Conservation (phyloP, 2,329 filamentous ascomycete species). For the Zasmidium cellare region DNA sequence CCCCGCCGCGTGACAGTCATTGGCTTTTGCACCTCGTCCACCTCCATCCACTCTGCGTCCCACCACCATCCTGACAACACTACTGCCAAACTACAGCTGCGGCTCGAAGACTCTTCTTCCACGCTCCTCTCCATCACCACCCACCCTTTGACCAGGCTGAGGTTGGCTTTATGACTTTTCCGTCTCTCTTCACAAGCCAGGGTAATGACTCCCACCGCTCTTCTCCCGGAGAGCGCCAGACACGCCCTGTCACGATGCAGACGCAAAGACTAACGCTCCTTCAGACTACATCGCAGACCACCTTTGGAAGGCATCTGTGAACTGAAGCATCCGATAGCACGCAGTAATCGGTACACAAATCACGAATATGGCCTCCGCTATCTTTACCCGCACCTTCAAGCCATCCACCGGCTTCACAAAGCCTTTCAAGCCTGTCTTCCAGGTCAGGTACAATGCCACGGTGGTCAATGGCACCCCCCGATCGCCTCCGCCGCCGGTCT, state of each 20-base stretch:
- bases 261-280: constrained; percentile 6
- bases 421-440: constrained; percentile 44
- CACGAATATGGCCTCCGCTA: constrained; percentile 41
- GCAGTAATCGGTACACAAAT: constrained; percentile 22
- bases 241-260: background rate
- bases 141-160: background rate
- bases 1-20: background rate
- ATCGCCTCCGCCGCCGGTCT: constrained; percentile 60
- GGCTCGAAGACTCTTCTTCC: background rate
- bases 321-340: constrained; percentile 46
- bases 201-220: constrained; percentile 14
- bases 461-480: constrained; percentile 70
- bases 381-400: constrained; percentile 58
- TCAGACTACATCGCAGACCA: constrained; percentile 68
- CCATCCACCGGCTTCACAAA: constrained; percentile 48
- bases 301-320: constrained; percentile 67
- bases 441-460: constrained; percentile 60
- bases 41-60: background rate
- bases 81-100: background rate
- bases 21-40: background rate
- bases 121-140: constrained; percentile 2
- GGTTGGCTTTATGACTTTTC: constrained; percentile 10
- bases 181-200: constrained; percentile 8
- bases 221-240: constrained; percentile 2
- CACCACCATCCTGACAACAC: background rate